Evolutionary conservation across 495 filamentous ascomycete species (phyloP), one percentile per base, ranked within the genome.

Genomic region (Wilcoxina mikolae): DNA sequence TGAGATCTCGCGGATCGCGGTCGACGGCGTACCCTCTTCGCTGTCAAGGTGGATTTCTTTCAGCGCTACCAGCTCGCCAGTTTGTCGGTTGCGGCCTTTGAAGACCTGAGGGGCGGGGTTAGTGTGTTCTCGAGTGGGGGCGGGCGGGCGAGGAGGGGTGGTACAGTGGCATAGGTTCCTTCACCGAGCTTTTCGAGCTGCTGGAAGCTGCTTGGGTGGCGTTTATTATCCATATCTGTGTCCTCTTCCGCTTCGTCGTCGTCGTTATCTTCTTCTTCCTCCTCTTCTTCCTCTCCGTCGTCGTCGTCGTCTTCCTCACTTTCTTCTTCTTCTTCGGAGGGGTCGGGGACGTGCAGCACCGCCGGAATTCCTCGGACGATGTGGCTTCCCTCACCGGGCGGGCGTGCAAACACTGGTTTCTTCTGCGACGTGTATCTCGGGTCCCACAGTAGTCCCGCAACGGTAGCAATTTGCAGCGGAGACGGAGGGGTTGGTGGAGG

Each of bases 11-110:
- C 91, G 87, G 67, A 99, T 99, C 31, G 91, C 91, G 11, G 91
- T 99, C n/a, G 83, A 89, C 0, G 91, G 91, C 0, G 94, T 96
- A 46, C 91, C 91, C 73, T 99, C 91, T 75, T 99, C 91, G 49
- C 87, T 93, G 65, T 99, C 91, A 49, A 99, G 85, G 65, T 96
- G 91, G 61, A 99, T 99, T 73, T 99, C 94, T 71, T 99, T 99
- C 53, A 99, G 76, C 9, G 91, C 91, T 56, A 99, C 91, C 43
- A 95, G 78, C 68, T 96, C 91, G 65, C 89, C 90, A 2, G 87
- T 94, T 60, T 94, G 87, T 55, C 94, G 82, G 69, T 99, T 96
- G 50, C 86, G 83, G 29, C 93, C 91, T 75, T 96, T 99, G 77
- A 96, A 99, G 27, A 99, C 91, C 86, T 93, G 62, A 29, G 50